These are phyloP conservation scores for Mucor velutinosus DNA, from an alignment of 371 early-diverging fungal genomes.

Conservation along the genomic window DNA sequence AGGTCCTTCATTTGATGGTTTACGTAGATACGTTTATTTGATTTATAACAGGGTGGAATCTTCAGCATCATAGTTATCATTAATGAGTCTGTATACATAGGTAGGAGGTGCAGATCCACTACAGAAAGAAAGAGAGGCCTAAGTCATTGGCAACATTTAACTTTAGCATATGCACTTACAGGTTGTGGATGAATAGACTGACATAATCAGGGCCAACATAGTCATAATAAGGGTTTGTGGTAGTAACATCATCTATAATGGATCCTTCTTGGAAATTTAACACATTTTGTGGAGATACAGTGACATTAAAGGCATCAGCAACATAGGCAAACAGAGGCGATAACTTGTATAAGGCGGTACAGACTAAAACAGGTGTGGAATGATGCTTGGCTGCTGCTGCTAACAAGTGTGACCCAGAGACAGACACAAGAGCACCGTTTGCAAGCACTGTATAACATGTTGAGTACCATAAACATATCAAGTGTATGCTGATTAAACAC, in stretches of 20 bases:
- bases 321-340: constrained; percentile 89
- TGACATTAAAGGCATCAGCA: constrained; percentile 79
- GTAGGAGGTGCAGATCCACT: constrained; percentile 55
- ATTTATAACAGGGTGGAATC: constrained; percentile 30
- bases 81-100: constrained; percentile 67
- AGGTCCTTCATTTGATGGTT: too few species aligned
- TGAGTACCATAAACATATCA: not conserved
- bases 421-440: constrained; percentile 90
- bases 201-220: constrained; percentile 90
- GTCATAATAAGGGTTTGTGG: constrained; percentile 87
- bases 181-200: constrained; percentile 87
- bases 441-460: constrained; percentile 65
- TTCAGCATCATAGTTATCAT: constrained; percentile 71
- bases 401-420: constrained; percentile 79
- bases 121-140: not conserved
- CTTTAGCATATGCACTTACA: constrained; percentile 52
- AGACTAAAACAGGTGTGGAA: constrained; percentile 86
- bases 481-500: not conserved
- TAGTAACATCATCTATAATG: constrained; percentile 77
- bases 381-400: constrained; percentile 94
- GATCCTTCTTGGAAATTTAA: constrained; percentile 80
- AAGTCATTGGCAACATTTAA: not conserved
- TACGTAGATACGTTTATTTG: not conserved
- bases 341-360: constrained; percentile 83
- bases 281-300: constrained; percentile 79